phyloP scores from a whole-genome alignment of 805 yeast species.

The Candida vaughaniae region DNA sequence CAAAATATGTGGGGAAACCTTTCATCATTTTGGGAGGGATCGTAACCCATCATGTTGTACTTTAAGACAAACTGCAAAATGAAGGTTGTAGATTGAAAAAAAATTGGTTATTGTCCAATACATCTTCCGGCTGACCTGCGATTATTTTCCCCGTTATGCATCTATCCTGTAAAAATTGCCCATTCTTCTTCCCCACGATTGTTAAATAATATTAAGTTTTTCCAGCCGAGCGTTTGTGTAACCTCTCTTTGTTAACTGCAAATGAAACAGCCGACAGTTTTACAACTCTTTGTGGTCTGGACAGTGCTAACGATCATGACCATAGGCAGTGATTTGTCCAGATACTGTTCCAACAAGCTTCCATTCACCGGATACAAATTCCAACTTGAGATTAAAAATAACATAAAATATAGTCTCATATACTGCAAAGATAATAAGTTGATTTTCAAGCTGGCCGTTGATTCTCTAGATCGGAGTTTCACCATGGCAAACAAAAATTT shows the following conservation, averaged over 20 bases:
- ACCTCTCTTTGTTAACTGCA: neutral
- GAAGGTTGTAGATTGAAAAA: neutral
- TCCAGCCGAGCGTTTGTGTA: neutral
- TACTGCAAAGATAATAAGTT: conserved; percentile 31
- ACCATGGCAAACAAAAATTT: conserved; percentile 7
- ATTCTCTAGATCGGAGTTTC: conserved; percentile 4
- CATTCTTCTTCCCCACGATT: neutral
- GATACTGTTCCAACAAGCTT: conserved; percentile 9
- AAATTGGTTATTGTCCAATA: neutral
- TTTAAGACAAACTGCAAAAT: too few species aligned
- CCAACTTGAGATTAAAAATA: conserved; percentile 19
- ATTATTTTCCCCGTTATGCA: too few species aligned
- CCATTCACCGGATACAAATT: conserved; percentile 28
- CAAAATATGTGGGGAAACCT: neutral
- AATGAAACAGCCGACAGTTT: neutral
- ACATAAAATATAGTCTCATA: conserved; percentile 19
- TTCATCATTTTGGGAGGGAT: too few species aligned
- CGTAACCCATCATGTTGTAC: too few species aligned
- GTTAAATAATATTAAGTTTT: too few species aligned
- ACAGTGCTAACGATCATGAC: neutral
- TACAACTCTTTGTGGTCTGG: neutral
- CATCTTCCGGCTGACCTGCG: neutral
- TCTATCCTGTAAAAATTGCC: too few species aligned
- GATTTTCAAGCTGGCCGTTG: conserved; percentile 12
- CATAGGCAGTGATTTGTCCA: conserved; percentile 9